Conservation (phyloP, 495 filamentous ascomycete species). For the Penicillium simplicissimum region DNA sequence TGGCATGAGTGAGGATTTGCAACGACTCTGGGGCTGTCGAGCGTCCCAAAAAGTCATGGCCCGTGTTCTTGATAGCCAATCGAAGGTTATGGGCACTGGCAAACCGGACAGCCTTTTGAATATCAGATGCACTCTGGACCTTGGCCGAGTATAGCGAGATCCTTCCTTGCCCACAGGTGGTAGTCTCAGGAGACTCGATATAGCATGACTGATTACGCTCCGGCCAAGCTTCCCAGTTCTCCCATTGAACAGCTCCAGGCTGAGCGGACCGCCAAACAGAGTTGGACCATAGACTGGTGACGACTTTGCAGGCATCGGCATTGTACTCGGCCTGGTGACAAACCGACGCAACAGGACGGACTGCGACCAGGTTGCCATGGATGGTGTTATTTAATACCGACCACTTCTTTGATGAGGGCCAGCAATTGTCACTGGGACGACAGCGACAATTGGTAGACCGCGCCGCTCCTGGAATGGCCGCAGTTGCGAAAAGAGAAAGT, state of each 20-base stretch:
- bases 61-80: constrained; percentile 58
- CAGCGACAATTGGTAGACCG: constrained; percentile 28
- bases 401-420: constrained; percentile 45
- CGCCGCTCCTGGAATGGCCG: constrained; percentile 9
- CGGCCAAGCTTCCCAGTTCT: constrained; percentile 53
- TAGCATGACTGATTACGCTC: constrained; percentile 56
- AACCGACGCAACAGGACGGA: constrained; percentile 36
- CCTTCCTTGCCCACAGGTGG: constrained; percentile 31
- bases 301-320: constrained; percentile 25
- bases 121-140: constrained; percentile 29
- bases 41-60: constrained; percentile 54
- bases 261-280: constrained; percentile 28
- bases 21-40: constrained; percentile 53
- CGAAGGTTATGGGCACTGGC: constrained; percentile 38
- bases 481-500: constrained; percentile 6
- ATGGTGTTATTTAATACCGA: constrained; percentile 39
- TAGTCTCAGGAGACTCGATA: constrained; percentile 44
- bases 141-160: constrained; percentile 42
- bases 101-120: constrained; percentile 40
- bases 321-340: constrained; percentile 43
- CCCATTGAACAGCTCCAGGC: constrained; percentile 44
- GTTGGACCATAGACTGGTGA: constrained; percentile 26
- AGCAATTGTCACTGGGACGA: constrained; percentile 31
- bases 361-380: constrained; percentile 40
- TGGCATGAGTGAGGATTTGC: constrained; percentile 52